Evolutionary conservation across 768 basidiomycete genomes (phyloP), one percentile per base, ranked within the genome.

Genomic region (Sporobolomyces pararoseus): DNA sequence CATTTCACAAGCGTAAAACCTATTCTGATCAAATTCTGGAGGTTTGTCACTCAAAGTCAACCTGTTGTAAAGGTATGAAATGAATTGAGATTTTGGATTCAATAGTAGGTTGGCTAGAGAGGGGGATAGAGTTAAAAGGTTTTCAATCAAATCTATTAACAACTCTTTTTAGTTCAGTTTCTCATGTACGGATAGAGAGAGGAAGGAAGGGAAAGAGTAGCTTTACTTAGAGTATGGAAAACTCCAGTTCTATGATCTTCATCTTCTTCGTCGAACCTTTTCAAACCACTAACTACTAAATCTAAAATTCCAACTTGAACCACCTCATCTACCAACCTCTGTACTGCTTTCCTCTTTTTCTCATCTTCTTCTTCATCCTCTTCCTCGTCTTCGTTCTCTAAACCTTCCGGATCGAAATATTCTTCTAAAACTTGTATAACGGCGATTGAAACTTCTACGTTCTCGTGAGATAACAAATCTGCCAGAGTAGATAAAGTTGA

Each of bases 391-490:
- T 88, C 84, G 3, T 78, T 85, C 75, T 89, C 87, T 7, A 89
- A 89, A 2, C 91, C 90, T 75, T 98, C 95, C 79, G 98, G 96
- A 74, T 99, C 96, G 1, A 93, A 95, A 70, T 97, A 84, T 79
- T 99, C 96, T 75, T 92, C 88, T 7, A 99, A 83, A 25, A 95
- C 84, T 77, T 94, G 90, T 42, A 98, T 87, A 37, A 91, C 89
- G 74, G 96, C 93, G 63, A 98, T 89, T n/a, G 90, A 89, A 69
- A 99, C 97, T 80, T 99, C 96, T 54, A 88, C 84, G 78, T 99
- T 99, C 80, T 99, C 96, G 78, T 99, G 77, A 46, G 76, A 75
- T 21, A 99, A 85, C 55, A 99, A 84, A 35, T 89, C 92, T 65
- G 90, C 84, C 55, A 98, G 83, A 32, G 87, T 81, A 37, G 83